Conservation (phyloP, 768 basidiomycete species). For the Kockovaella imperatae region DNA sequence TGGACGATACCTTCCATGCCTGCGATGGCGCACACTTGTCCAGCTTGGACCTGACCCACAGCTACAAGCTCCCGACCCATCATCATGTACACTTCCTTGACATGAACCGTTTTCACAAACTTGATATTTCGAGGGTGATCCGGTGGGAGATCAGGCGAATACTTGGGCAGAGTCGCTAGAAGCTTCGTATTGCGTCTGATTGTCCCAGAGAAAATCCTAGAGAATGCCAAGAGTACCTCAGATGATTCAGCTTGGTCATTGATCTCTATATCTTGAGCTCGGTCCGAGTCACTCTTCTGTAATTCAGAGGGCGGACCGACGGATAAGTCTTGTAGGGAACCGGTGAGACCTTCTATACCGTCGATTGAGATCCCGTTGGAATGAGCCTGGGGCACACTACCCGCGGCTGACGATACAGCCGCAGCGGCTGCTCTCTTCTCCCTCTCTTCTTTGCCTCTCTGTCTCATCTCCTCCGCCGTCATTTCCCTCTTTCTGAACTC, state of each 20-base stretch:
- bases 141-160: constrained; percentile 55
- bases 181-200: constrained; percentile 59
- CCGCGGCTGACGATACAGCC: constrained; percentile 10
- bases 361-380: constrained; percentile 9
- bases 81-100: constrained; percentile 83
- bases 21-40: constrained; percentile 86
- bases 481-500: constrained; percentile 70
- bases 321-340: constrained; percentile 16
- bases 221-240: constrained; percentile 83
- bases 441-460: constrained; percentile 51
- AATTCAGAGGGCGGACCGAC: background rate
- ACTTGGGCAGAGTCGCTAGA: constrained; percentile 79
- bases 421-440: constrained; percentile 34
- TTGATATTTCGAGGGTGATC: constrained; percentile 61
- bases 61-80: constrained; percentile 93
- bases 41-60: constrained; percentile 73
- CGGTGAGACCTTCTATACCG: constrained; percentile 15
- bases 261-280: constrained; percentile 3
- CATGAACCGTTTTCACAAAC: constrained; percentile 54
- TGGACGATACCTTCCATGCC: constrained; percentile 85
- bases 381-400: no score
- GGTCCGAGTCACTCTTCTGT: background rate
- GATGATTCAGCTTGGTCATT: constrained; percentile 5
- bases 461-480: constrained; percentile 76
- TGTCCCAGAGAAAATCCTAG: constrained; percentile 84